These are phyloP conservation scores for Neofusicoccum sp. DNA, from an alignment of 2,329 filamentous ascomycete genomes.

Conservation along the genomic window DNA sequence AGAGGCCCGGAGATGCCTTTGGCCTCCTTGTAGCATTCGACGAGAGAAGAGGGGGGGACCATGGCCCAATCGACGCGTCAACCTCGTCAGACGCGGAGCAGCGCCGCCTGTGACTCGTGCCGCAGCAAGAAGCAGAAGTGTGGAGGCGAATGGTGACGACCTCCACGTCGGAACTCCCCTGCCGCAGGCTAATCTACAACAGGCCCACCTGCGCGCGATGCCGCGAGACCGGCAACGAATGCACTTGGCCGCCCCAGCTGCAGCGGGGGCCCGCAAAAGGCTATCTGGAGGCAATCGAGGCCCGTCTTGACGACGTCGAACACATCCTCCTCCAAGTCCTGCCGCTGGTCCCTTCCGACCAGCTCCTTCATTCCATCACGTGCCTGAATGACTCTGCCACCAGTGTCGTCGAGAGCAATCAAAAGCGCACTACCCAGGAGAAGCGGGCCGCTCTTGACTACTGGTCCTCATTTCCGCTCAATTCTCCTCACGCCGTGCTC, in stretches of 20 bases:
- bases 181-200: background rate
- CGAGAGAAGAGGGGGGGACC: background rate
- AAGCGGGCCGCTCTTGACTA: conserved; percentile 16
- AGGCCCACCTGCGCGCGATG: conserved; percentile 17
- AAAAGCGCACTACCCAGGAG: conserved; percentile 18
- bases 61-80: conserved; percentile 15
- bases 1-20: background rate
- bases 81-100: conserved; percentile 16
- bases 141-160: conserved; percentile 18
- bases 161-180: background rate
- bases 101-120: conserved; percentile 17
- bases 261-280: conserved; percentile 18
- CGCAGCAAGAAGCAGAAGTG: conserved; percentile 18
- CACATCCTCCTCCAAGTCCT: conserved; percentile 15
- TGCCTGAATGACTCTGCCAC: background rate
- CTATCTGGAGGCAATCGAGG: conserved; percentile 17
- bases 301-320: conserved; percentile 18
- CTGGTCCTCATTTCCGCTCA: conserved; percentile 16
- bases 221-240: conserved; percentile 14
- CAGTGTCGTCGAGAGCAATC: background rate
- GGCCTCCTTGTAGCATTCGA: background rate
- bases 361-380: conserved; percentile 6
- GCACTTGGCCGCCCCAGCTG: conserved; percentile 16
- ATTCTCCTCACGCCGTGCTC: conserved; percentile 10
- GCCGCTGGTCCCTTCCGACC: conserved; percentile 6